Conservation (phyloP, 805 yeast genomes). For the Lipomyces chichibuensis region DNA sequence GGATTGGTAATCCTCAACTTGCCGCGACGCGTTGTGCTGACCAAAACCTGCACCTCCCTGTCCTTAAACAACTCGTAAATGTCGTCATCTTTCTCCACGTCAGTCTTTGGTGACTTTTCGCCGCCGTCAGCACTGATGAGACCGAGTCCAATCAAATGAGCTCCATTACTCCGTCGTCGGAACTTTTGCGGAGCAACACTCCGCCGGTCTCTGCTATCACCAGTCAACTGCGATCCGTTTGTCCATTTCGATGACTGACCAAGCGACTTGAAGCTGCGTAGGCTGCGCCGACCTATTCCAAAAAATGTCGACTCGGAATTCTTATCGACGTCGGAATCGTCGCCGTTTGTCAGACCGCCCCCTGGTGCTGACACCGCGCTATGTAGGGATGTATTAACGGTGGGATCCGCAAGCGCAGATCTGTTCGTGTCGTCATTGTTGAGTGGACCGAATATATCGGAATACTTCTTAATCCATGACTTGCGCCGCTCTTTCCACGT, state of each 20-base stretch:
- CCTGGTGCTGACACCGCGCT: neutral
- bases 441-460: neutral
- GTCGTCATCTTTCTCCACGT: conserved; percentile 33
- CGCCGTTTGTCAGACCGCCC: neutral
- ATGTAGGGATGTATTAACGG: neutral
- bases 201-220: neutral
- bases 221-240: neutral
- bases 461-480: conserved; percentile 19
- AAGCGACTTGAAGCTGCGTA: conserved; percentile 4
- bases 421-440: neutral
- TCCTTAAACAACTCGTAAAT: conserved; percentile 47
- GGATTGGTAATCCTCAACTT: conserved; percentile 67
- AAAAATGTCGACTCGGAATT: conserved; percentile 1
- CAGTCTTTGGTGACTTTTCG: neutral
- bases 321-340: neutral
- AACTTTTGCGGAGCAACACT: conserved; percentile 6
- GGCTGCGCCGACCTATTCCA: conserved; percentile 14
- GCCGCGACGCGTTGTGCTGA: conserved; percentile 65
- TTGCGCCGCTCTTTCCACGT: conserved; percentile 30
- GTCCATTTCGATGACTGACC: conserved; percentile 12
- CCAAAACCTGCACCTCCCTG: conserved; percentile 72
- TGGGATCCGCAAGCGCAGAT: neutral
- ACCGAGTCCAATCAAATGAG: neutral
- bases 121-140: neutral
- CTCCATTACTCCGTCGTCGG: conserved; percentile 23